Conservation (phyloP, 176 grass and related monocot species). For the Areca catechu region DNA sequence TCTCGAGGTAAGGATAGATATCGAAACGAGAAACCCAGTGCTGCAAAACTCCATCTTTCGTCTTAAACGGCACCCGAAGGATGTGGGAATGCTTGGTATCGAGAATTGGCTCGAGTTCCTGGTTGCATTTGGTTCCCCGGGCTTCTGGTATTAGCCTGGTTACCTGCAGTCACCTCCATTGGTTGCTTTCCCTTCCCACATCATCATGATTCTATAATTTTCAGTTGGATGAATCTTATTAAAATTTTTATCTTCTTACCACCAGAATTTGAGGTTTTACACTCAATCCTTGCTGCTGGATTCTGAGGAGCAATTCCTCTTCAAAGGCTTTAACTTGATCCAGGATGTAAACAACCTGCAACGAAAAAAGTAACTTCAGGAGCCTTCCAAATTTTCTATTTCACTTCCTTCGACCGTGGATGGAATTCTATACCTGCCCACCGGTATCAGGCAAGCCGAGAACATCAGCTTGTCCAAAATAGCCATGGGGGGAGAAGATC, state of each 20-base stretch:
- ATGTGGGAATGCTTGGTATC: constrained; percentile 68
- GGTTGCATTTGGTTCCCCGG: constrained; percentile 83
- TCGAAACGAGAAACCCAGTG: constrained; percentile 94
- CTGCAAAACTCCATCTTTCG: constrained; percentile 45
- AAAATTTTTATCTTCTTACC: constrained; percentile 21
- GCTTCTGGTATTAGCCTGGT: constrained; percentile 95
- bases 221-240: too few species aligned
- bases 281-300: constrained; percentile 74
- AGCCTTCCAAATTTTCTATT: too few species aligned
- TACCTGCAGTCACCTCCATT: constrained; percentile 28
- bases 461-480: constrained; percentile 94
- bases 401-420: background rate
- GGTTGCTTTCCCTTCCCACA: background rate
- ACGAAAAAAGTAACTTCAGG: background rate
- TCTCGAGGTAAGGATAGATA: constrained; percentile 92
- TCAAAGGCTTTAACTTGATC: constrained; percentile 93
- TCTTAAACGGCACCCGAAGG: constrained; percentile 81
- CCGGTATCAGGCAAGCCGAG: constrained; percentile 96
- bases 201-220: too few species aligned
- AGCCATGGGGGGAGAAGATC: constrained; percentile 80
- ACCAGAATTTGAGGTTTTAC: constrained; percentile 88
- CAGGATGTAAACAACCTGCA: constrained; percentile 82
- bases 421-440: constrained; percentile 48
- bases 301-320: constrained; percentile 80
- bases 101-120: constrained; percentile 74